phyloP scores from a whole-genome alignment of 768 basidiomycete species.

The Cystobasidium ongulense region DNA sequence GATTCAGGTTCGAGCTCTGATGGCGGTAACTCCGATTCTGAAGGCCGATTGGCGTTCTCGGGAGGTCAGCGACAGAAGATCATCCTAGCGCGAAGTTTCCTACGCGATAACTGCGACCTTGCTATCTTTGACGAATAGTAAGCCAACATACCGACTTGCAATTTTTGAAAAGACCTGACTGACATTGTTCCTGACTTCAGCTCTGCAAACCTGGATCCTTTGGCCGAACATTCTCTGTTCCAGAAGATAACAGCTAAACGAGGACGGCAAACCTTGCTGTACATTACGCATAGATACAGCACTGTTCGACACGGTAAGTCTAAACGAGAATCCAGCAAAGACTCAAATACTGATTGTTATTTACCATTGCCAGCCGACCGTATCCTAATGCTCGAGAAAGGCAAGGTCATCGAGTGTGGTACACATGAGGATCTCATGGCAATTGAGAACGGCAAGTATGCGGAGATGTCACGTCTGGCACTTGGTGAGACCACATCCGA shows the following conservation, averaged over 20 bases:
- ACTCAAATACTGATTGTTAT: neutral
- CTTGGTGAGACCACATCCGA: neutral
- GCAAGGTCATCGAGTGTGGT: conserved; percentile 27
- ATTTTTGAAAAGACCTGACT: neutral
- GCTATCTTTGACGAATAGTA: conserved; percentile 24
- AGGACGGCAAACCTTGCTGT: conserved; percentile 25
- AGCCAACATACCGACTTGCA: neutral
- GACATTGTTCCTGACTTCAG: neutral
- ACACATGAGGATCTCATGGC: conserved; percentile 32
- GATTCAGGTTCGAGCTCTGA: neutral
- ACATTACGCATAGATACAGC: conserved; percentile 28
- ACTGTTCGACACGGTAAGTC: conserved; percentile 20
- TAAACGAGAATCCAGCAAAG: neutral
- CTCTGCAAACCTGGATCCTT: conserved; percentile 24
- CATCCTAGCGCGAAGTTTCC: neutral
- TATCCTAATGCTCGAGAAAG: conserved; percentile 23
- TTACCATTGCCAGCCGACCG: conserved; percentile 6
- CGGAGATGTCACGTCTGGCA: conserved; percentile 9
- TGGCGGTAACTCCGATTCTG: neutral
- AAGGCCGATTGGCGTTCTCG: conserved; percentile 19
- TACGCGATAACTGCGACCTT: neutral
- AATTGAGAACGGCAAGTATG: conserved; percentile 25
- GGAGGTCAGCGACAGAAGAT: conserved; percentile 23
- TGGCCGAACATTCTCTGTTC: conserved; percentile 29
- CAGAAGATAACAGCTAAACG: conserved; percentile 10